Conservation (phyloP, 768 basidiomycete genomes). For the Mycena filopes region DNA sequence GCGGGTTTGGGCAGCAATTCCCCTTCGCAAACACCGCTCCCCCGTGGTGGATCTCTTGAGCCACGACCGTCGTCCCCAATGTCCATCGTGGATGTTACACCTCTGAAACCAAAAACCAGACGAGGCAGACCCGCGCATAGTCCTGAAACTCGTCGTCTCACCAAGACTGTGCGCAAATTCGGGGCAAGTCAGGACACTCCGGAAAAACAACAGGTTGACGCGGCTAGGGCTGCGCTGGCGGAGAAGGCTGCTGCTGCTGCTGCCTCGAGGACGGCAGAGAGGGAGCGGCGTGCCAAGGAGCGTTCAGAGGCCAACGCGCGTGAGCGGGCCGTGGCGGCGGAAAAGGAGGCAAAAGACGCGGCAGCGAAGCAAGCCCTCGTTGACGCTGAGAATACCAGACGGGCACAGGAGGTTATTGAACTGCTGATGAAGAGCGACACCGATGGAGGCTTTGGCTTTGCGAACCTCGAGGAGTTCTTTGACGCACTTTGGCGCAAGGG, state of each 20-base stretch:
- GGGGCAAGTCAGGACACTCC: background rate
- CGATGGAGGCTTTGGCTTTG: constrained; percentile 14
- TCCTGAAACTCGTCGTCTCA: constrained; percentile 3
- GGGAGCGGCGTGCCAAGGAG: background rate
- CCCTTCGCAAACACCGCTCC: background rate
- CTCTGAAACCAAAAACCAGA: background rate
- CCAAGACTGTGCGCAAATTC: background rate
- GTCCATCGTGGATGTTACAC: constrained; percentile 3
- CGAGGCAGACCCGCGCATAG: background rate
- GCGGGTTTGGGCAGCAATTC: background rate
- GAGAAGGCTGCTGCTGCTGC: background rate
- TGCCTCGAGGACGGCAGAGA: background rate
- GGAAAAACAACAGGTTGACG: background rate
- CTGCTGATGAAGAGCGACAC: background rate
- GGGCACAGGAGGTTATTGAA: constrained; percentile 1
- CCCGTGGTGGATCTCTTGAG: background rate
- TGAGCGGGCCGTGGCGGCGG: background rate
- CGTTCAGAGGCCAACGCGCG: background rate
- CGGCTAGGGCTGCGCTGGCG: background rate
- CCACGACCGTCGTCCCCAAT: background rate
- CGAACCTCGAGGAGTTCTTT: constrained; percentile 10
- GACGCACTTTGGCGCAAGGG: constrained; percentile 12
- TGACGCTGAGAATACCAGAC: background rate
- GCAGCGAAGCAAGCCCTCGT: background rate
- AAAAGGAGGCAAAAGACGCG: background rate